Evolutionary conservation across 257 asterid species (phyloP), one percentile per base, ranked within the genome.

Genomic region (Rhazya stricta): DNA sequence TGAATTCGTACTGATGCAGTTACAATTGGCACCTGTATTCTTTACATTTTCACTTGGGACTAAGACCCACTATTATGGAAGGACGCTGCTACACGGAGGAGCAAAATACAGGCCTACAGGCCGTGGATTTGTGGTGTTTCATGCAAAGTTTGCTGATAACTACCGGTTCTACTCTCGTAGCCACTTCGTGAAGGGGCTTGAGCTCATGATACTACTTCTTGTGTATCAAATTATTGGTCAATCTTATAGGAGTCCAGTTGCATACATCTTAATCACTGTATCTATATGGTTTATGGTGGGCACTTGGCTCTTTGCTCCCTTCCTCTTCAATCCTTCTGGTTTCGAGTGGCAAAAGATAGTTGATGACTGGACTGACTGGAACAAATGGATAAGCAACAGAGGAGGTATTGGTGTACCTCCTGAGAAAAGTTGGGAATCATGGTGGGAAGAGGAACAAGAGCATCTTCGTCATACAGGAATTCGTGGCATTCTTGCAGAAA

Each of bases 391-490:
- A 19, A 86, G 97, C 63, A 94, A 90, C 80, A 85, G 91, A 80
- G 99, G 99, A 69, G 99, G 99, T 80, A 94, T 94, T 69, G 99
- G 99, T 83, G 99, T 94, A 34, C 95, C 90, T 58, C 89, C 99
- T 1, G 96, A 86, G 87, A 94, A 92, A 80, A 94, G 99, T 86
- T 94, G 99, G 99, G 99, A 94, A 80, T 94, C 99, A 67, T 94
- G 99, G 99, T 94, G 99, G 99, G 97, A 94, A 61, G 97, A 94
- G 87, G 99, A 94, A 83, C 99, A 94, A 85, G 97, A 94, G 62
- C 98, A 92, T 88, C 97, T 94, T 79, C 96, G 88, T 60, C 93
- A 91, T 76, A 88, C 97, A 50, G 98, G 98, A 73, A 80, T 83
- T 69, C 98, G 97, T 39, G 98, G 98, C 72, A 88, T 84, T 67